Evolutionary conservation across 768 basidiomycete species (phyloP), one percentile per base, ranked within the genome.

Genomic region (Arthromyces matolae): DNA sequence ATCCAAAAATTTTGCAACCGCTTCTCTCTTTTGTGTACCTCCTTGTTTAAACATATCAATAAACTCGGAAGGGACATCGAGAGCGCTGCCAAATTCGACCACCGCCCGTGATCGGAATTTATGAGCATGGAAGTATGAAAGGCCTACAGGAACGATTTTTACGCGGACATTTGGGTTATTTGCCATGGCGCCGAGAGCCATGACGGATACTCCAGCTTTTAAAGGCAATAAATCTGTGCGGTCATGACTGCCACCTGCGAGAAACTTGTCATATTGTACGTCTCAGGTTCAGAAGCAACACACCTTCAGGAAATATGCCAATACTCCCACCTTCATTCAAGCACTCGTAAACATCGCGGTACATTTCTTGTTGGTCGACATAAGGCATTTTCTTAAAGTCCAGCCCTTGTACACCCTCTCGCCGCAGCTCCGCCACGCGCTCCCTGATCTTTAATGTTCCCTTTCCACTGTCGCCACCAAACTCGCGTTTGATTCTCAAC

Each of bases 301-400:
- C 55, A 91, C 94, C 95, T 84, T 98, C 96, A 31, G 96, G 96
- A 62, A 98, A 98, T 54, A 99, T 97, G 37, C 96, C 94, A 52
- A 99, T 94, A 54, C 85, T 84, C 12, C 92, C 92, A 8, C 91
- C 91, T 47, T 86, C 80, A 47, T 81, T 89, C 47, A 98, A 70
- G 47, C 81, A 79, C 61, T 91, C 77, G 65, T 96, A 99, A 4
- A 98, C 96, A 50, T 90, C 77, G 14, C 85, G 81, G 66, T 98
- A 99, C 85, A 96, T 97, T 43, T 90, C 82, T 52, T 88, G 81
- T 63, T 98, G 96, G 70, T 99, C 89, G 52, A 99, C 82, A 62
- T 85, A 85, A 1, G 94, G 93, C 48, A 98, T 67, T 31, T 72
- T 74, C 68, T 93, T 93, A 77, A 83, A 97, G 13, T 83, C 72